Base-by-base conservation (phyloP, 345 rosid species). In the Alliaria petiolata region DNA sequence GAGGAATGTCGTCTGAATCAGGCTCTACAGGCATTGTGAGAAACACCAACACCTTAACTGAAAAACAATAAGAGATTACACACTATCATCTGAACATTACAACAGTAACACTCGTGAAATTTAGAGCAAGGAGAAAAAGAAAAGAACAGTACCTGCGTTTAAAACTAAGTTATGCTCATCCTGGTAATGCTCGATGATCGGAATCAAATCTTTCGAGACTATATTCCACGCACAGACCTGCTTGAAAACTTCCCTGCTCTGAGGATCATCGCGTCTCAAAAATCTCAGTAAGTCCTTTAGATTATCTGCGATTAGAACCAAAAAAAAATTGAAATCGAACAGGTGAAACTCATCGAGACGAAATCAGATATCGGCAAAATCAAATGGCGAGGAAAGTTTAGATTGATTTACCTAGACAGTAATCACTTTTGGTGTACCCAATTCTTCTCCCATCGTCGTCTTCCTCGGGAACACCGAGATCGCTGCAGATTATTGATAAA, bases 1-100 rank as follows among this genome's bases (percentile, higher is more conserved):
- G 88, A 71, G 89, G 84, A 20, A 87, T 78, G 71, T 89, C 88
- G 64, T 64, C 77, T n/a, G 99, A 95, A 10, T 83, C 79, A 49
- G 88, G 78, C 78, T 95, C 99, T 42, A 95, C 42, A 7, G 97
- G 93, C 96, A 89, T 89, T 1, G 96, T 86, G 38, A 90, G 88
- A 77, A 90, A 93, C 80, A 91, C 98, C 82, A 93, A 71, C 31
- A 87, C 93, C 83, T 93, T 91, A 70, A 93, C 97, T 93, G 87
- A 67, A n/a, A n/a, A 42, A 75, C 44, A 38, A 54, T 13, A 7
- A 57, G n/a, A n/a, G n/a, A n/a, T n/a, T 70, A 15, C 11, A 65
- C 70, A 74, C 10, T 0, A 5, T 19, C 16, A 53, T 63, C 17
- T 40, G 5, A 62, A 52, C 31, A 25, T n/a, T 14, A 67, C 31